Evolutionary conservation across 768 basidiomycete genomes (phyloP), one percentile per base, ranked within the genome.

Genomic region (Tylopilus sp.): DNA sequence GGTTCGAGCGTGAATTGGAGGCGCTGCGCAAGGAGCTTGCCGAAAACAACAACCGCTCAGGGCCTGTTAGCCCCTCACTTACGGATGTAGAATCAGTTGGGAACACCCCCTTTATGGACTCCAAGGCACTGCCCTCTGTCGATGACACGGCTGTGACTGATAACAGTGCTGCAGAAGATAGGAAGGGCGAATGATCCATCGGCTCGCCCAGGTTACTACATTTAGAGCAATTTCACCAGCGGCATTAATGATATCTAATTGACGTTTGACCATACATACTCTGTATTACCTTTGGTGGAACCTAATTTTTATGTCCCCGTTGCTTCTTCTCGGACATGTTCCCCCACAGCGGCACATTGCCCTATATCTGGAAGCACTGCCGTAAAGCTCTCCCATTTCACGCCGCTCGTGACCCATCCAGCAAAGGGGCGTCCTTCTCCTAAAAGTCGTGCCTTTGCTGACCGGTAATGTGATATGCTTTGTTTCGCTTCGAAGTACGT

Each of bases 1-100:
- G 93, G 67, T 97, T 97, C 60, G 94, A 97, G 68, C 82, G 90
- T 23, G 94, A 97, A 69, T 73, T 97, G 22, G 94, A 95, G 63
- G 85, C 87, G 6, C 69, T 97, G 35, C 84, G 94, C 44, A 94
- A 91, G 69, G 94, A 97, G 61, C 78, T 95, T 26, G 91, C 91
- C 3, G 88, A 91, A 58, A 75, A 73, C 13, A 75, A 71, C 44
- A 73, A 78, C 18, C 81, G 82, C 17, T 84, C 75, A 6, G 78
- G 76, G 1, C 69, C 68, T 12, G 74, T 79, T 4, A 86, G 79
- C 35, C 84, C 85, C 13, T 69, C 67, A n/a, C 54, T 71, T 22
- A 74, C 72, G 28, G 79, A 80, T 26, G 62, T 71, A 17, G 72
- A 72, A 22, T 73, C 76, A 1, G 56, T 71, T 11, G 62, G 61